Evolutionary conservation across 108 stramenopile genomes (phyloP).

Genomic region (Nannochloropsis salina): DNA sequence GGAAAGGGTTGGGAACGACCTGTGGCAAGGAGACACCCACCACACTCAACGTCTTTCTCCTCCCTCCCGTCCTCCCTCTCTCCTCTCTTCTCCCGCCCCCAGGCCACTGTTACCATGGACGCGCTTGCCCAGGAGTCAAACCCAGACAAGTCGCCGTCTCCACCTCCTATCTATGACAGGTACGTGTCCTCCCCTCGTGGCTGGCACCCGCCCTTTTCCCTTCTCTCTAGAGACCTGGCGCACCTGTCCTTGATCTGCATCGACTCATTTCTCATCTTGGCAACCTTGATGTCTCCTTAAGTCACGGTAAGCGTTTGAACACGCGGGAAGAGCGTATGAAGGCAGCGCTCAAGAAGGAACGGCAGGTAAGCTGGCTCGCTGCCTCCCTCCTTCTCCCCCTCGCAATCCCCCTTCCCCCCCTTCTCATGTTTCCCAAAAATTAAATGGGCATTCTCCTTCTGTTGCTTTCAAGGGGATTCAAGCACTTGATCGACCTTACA

Average conservation of each 20-base stretch:
- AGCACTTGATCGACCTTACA: constrained; percentile 51
- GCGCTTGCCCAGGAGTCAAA: constrained; percentile 49
- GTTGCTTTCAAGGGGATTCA: constrained; percentile 36
- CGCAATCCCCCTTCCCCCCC: neutral
- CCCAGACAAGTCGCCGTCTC: constrained; percentile 59
- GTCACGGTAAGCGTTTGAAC: constrained; percentile 78
- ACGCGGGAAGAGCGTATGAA: constrained; percentile 89
- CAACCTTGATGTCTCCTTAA: neutral
- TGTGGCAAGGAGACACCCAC: no score
- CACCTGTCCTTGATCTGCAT: neutral
- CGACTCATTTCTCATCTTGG: neutral
- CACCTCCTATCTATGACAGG: constrained; percentile 72
- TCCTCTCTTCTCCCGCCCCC: neutral
- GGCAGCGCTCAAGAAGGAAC: constrained; percentile 69
- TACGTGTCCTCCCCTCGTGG: constrained; percentile 35
- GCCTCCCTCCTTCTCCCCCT: neutral
- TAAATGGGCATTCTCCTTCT: neutral
- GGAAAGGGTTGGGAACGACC: no score
- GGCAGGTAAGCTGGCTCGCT: neutral
- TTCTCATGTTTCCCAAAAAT: neutral
- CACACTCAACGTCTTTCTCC: neutral
- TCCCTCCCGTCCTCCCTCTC: neutral
- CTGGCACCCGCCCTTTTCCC: neutral
- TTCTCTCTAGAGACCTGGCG: neutral
- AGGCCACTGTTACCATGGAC: constrained; percentile 48